Evolutionary conservation across 2,329 filamentous ascomycete genomes (phyloP).

Genomic region (Ascochyta koolunga): DNA sequence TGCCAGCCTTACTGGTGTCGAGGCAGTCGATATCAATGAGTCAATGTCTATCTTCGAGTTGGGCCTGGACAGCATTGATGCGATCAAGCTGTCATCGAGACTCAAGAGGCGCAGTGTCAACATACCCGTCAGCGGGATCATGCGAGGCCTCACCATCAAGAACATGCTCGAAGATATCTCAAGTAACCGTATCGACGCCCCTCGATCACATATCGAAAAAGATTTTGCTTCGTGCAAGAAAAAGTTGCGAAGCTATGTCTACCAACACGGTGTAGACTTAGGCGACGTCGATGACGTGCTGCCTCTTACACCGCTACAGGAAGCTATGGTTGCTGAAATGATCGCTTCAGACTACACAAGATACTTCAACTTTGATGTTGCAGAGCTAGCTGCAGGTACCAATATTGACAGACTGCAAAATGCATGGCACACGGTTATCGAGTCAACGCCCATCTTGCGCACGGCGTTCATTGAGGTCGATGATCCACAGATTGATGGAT

Average conservation of each 20-base stretch:
- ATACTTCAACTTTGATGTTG: constrained; percentile 86
- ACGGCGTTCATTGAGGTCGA: constrained; percentile 74
- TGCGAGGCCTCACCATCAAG: constrained; percentile 72
- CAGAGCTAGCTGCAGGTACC: constrained; percentile 63
- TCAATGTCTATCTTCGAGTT: constrained; percentile 76
- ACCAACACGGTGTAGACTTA: constrained; percentile 42
- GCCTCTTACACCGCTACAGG: constrained; percentile 82
- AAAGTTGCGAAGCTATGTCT: constrained; percentile 50
- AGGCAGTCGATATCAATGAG: constrained; percentile 59
- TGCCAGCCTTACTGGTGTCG: constrained; percentile 63
- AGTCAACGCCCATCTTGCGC: constrained; percentile 71
- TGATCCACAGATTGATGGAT: constrained; percentile 61
- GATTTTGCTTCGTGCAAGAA: constrained; percentile 28
- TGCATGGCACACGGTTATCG: constrained; percentile 68
- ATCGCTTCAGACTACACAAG: constrained; percentile 71
- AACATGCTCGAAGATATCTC: constrained; percentile 57
- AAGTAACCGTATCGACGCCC: not conserved
- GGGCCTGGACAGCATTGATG: constrained; percentile 90
- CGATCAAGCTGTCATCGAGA: constrained; percentile 79
- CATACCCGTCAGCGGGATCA: constrained; percentile 76
- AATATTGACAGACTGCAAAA: constrained; percentile 62
- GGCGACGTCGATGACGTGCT: constrained; percentile 63
- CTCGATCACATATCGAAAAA: constrained; percentile 1
- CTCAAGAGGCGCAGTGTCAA: constrained; percentile 66
- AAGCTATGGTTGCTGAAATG: constrained; percentile 86